Percentiles rank a stretch among this genome's conserved stretches.
Conservation (phyloP, 192 early-diverging fungal genomes). For the Coemansia sp. region DNA sequence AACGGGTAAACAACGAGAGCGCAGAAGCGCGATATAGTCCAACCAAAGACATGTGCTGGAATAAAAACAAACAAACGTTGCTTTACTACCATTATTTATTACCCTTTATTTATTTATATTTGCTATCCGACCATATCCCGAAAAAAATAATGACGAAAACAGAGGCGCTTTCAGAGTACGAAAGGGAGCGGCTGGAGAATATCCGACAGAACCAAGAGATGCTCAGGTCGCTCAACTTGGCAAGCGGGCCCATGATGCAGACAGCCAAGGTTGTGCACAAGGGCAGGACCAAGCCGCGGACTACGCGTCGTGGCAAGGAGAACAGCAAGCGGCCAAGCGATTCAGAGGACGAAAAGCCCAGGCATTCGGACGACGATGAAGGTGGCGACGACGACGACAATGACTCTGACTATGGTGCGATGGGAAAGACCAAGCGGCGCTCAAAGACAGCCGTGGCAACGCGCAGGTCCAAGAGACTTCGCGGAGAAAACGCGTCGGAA, state of each 20-base stretch:
- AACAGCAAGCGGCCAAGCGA: constrained; percentile 1
- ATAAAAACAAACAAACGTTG: too few relatives aligned
- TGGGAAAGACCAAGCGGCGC: constrained; percentile 5
- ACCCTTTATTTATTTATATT: not conserved
- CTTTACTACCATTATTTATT: not conserved
- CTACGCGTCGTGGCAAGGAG: constrained; percentile 11
- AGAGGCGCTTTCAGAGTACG: constrained; percentile 42
- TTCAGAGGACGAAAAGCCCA: not conserved
- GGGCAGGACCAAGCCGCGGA: constrained; percentile 1
- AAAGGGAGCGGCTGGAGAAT: constrained; percentile 57
- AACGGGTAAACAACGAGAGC: not conserved
- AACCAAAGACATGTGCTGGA: too few relatives aligned
- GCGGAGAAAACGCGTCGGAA: constrained; percentile 39
- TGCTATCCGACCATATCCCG: not conserved
- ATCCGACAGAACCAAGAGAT: constrained; percentile 62
- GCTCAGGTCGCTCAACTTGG: constrained; percentile 53
- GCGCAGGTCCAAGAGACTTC: constrained; percentile 37
- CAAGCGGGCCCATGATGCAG: not conserved
- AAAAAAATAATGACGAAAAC: constrained; percentile 20
- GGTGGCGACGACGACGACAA: constrained; percentile 7
- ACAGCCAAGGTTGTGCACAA: constrained; percentile 2
- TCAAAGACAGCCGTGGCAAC: constrained; percentile 12
- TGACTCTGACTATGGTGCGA: constrained; percentile 1
- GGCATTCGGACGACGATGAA: not conserved
- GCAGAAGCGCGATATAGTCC: too few relatives aligned